Evolutionary conservation across 805 yeast genomes (phyloP).

Genomic region (Metschnikowia borealis): DNA sequence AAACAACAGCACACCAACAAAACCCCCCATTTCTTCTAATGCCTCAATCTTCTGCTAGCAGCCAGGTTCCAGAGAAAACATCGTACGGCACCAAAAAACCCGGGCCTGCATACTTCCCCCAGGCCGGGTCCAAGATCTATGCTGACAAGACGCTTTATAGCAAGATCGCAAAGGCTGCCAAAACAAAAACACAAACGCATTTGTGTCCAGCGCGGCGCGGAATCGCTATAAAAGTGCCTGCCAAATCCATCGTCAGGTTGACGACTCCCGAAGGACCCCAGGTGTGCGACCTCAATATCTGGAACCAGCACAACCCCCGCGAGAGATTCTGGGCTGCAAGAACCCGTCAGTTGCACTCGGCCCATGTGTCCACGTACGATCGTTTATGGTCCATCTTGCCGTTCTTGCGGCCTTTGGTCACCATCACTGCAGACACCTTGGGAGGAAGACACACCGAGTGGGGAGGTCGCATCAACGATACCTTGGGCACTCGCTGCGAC

Average conservation of each 20-base stretch:
- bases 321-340: constrained; percentile 69
- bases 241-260: constrained; percentile 54
- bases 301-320: constrained; percentile 58
- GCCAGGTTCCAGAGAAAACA: constrained; percentile 31
- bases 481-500: constrained; percentile 66
- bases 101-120: constrained; percentile 54
- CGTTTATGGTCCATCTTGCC: constrained; percentile 65
- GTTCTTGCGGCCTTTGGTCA: constrained; percentile 59
- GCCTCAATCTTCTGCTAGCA: constrained; percentile 12
- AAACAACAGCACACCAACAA: too few relatives aligned
- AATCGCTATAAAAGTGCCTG: constrained; percentile 59
- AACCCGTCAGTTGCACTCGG: constrained; percentile 60
- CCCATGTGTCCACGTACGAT: constrained; percentile 59
- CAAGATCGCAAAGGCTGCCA: constrained; percentile 40
- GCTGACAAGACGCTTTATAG: constrained; percentile 48
- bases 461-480: constrained; percentile 64
- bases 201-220: constrained; percentile 54
- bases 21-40: neutral
- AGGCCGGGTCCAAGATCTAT: constrained; percentile 48
- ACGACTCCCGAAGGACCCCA: constrained; percentile 69
- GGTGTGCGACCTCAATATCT: constrained; percentile 64
- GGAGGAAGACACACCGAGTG: constrained; percentile 55
- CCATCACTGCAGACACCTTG: constrained; percentile 60
- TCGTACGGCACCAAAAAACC: constrained; percentile 42
- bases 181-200: constrained; percentile 41